Evolutionary conservation across 2,329 filamentous ascomycete species (phyloP).

Genomic region (Epichloe sibirici): DNA sequence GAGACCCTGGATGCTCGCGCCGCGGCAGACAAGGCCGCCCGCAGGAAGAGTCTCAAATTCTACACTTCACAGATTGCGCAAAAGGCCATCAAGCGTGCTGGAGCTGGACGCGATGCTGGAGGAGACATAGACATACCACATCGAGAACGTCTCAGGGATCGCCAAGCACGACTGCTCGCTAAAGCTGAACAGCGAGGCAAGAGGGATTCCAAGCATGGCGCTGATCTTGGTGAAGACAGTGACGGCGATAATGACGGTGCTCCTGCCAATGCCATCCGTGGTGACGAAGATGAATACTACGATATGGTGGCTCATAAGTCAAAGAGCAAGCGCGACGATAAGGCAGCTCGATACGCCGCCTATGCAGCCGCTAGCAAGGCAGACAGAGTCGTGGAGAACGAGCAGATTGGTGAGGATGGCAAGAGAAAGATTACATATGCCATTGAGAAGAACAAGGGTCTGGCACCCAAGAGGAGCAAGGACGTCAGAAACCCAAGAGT

Average conservation of each 20-base stretch:
- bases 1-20: constrained; percentile 63
- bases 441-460: constrained; percentile 95
- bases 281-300: constrained; percentile 70
- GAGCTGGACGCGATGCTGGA: constrained; percentile 59
- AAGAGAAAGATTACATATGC: constrained; percentile 87
- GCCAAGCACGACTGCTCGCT: constrained; percentile 74
- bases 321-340: constrained; percentile 63
- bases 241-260: constrained; percentile 52
- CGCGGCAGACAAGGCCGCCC: constrained; percentile 73
- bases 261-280: constrained; percentile 37
- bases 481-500: constrained; percentile 88
- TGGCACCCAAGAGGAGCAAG: constrained; percentile 84
- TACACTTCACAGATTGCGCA: constrained; percentile 97
- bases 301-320: constrained; percentile 65
- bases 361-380: constrained; percentile 50
- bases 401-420: constrained; percentile 65
- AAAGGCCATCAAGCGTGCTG: constrained; percentile 76
- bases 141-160: constrained; percentile 75
- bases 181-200: constrained; percentile 77
- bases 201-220: constrained; percentile 47
- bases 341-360: constrained; percentile 44
- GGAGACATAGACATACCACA: constrained; percentile 79
- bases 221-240: constrained; percentile 56
- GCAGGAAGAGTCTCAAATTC: constrained; percentile 88
- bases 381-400: constrained; percentile 50